Evolutionary conservation across 225 moss, liverwort and hornwort species (phyloP).

Genomic region (Asterella californica): DNA sequence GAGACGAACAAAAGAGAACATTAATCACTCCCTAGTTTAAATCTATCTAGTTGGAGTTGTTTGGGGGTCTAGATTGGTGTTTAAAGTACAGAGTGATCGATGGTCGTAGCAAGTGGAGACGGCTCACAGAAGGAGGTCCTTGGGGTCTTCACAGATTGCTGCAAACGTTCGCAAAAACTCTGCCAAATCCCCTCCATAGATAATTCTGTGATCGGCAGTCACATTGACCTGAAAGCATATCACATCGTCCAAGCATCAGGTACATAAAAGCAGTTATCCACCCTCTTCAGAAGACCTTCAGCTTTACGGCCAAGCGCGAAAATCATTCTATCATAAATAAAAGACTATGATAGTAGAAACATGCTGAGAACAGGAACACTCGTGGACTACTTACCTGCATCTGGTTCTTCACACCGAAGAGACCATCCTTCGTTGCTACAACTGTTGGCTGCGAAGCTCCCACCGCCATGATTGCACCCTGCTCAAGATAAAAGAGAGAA

Average conservation of each 20-base stretch:
- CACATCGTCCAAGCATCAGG: background rate
- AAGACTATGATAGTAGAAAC: background rate
- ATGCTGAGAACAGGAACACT: background rate
- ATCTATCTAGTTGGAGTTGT: conserved; percentile 17
- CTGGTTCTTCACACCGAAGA: conserved; percentile 87
- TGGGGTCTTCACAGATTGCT: conserved; percentile 80
- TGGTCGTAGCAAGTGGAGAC: conserved; percentile 1
- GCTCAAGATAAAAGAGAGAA: background rate
- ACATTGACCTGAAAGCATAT: conserved; percentile 68
- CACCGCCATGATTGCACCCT: conserved; percentile 99
- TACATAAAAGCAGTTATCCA: background rate
- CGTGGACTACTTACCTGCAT: conserved; percentile 61
- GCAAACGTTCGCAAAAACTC: conserved; percentile 93
- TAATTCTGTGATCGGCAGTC: conserved; percentile 92
- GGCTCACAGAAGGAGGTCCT: conserved; percentile 71
- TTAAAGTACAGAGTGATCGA: conserved; percentile 24
- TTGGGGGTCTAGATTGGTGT: conserved; percentile 14
- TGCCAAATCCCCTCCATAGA: conserved; percentile 91
- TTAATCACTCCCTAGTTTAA: conserved; percentile 27
- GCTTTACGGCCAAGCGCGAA: background rate
- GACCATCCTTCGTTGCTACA: conserved; percentile 74
- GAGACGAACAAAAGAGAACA: conserved; percentile 16
- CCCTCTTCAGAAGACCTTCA: background rate
- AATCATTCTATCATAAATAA: conserved; percentile 3
- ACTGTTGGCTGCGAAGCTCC: conserved; percentile 90